Conservation (phyloP, 345 rosid species). For the Salix dunnii region DNA sequence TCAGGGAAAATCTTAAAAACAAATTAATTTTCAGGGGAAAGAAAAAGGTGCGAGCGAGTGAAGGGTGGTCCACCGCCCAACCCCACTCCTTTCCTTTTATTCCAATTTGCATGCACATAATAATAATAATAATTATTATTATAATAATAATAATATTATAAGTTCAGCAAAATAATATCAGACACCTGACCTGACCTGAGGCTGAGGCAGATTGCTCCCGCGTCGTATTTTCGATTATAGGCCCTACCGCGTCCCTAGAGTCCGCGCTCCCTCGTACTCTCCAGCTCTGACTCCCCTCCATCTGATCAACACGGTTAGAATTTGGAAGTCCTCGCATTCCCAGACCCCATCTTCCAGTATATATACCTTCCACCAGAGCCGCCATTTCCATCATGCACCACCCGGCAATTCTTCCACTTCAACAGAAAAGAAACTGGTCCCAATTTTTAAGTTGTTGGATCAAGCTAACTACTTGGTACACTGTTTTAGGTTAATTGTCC, state of each 20-base stretch:
- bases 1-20: too few relatives aligned
- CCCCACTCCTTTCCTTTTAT: too few relatives aligned
- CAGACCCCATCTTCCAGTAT: neutral
- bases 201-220: neutral
- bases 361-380: conserved; percentile 2
- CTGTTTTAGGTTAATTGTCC: neutral
- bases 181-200: neutral
- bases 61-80: neutral
- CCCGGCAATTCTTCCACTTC: neutral
- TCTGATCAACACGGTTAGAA: conserved; percentile 25
- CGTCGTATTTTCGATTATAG: neutral
- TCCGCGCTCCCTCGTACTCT: neutral
- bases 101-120: neutral
- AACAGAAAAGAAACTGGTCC: neutral
- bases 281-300: neutral
- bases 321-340: neutral
- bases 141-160: too few relatives aligned
- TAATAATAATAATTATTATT: too few relatives aligned
- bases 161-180: neutral
- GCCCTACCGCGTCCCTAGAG: conserved; percentile 14
- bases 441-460: neutral
- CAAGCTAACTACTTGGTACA: neutral
- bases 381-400: conserved; percentile 21
- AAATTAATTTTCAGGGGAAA: neutral
- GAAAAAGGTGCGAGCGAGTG: neutral